Evolutionary conservation across 1,284 basidiomycete species (phyloP), one percentile per base, ranked within the genome.

Genomic region (Irpex rosettiformis): DNA sequence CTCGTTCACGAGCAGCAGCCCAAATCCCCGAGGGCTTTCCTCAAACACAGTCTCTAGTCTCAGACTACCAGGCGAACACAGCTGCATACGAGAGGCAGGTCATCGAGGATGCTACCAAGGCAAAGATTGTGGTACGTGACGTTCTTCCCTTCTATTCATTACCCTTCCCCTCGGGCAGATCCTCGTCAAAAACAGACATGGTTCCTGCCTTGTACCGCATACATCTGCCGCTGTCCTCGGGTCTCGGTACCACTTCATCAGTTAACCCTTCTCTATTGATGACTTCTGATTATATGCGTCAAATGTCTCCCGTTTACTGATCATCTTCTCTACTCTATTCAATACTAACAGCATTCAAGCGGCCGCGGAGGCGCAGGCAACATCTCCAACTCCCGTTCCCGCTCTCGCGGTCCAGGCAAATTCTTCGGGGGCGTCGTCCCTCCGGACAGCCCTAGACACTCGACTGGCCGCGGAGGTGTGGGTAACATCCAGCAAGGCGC

Each of bases 321-420:
- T 42, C 42, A 30, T 51, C 24, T 40, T 55, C 8, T 21, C 29
- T 11, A 24, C 45, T 54, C 52, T 22, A 10, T 49, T 49, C 48
- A 8, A 5, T 25, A 4, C 21, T 24, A 52, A 10, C 62, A 87
- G 83, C 74, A 77, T 61, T 87, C 85, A 11, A 80, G 77, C 13
- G 84, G 84, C 7, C 78, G 84, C 45, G 84, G 84, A 7, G 84
- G 85, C n/a, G 61, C 72, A 5, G 85, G 85, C 22, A 87, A 87
- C 69, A 81, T 86, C 61, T 68, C 69, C 21, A 66, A 66, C 57
- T 74, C 73, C 30, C 68, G 72, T 27, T 74, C 75, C 52, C 70
- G 71, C 57, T 72, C 71, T 53, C 68, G 71, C 53, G 63, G 54
- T 33, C 52, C 63, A 24, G 52, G 54, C 10, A 30, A 52, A 42